Evolutionary conservation across 768 basidiomycete genomes (phyloP).

Genomic region (Mrakia hoshinonis): DNA sequence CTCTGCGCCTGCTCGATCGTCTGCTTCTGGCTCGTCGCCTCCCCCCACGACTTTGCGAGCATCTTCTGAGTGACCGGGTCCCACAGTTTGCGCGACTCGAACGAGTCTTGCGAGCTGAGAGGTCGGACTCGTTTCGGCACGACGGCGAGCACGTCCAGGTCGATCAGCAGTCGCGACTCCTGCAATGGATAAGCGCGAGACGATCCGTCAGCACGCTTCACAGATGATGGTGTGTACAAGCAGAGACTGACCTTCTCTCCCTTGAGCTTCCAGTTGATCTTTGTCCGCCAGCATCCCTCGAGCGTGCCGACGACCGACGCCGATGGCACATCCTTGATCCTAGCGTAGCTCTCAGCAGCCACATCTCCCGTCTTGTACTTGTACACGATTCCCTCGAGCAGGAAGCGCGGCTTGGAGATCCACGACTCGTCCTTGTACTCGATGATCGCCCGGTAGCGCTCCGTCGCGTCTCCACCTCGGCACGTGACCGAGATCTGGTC

Average conservation of each 20-base stretch:
- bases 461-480: conserved; percentile 53
- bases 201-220: neutral
- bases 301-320: conserved; percentile 67
- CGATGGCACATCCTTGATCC: conserved; percentile 78
- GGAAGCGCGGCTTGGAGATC: conserved; percentile 78
- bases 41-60: conserved; percentile 72
- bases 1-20: conserved; percentile 84
- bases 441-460: conserved; percentile 66
- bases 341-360: conserved; percentile 40
- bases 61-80: conserved; percentile 57
- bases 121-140: conserved; percentile 81
- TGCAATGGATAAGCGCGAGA: conserved; percentile 30
- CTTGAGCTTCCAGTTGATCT: conserved; percentile 62
- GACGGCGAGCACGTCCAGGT: conserved; percentile 59
- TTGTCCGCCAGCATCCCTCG: conserved; percentile 80
- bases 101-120: conserved; percentile 62
- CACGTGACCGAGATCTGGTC: conserved; percentile 77
- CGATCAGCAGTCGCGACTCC: conserved; percentile 63
- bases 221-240: too few relatives aligned
- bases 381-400: conserved; percentile 82
- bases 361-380: conserved; percentile 59
- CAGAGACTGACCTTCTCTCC: conserved; percentile 41
- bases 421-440: conserved; percentile 98
- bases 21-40: conserved; percentile 87
- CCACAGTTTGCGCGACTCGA: conserved; percentile 85